phyloP scores from a whole-genome alignment of 495 filamentous ascomycete genomes.

The Penicillium simplicissimum region DNA sequence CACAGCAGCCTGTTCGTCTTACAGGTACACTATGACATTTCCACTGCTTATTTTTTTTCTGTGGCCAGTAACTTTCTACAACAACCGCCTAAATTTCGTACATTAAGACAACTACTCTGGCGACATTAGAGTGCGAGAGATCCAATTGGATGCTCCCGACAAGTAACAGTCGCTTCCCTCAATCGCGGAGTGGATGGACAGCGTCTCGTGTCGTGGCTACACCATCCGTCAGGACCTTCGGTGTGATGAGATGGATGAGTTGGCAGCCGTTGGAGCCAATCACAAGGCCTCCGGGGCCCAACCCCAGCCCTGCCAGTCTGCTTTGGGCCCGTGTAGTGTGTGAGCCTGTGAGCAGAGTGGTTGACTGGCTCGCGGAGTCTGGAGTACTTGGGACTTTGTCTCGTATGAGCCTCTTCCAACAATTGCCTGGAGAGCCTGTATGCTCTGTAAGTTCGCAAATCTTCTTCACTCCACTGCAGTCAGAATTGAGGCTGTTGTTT shows the following conservation, averaged over 20 bases:
- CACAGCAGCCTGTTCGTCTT: conserved; percentile 14
- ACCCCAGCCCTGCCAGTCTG: background rate
- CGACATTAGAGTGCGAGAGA: background rate
- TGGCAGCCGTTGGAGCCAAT: conserved; percentile 34
- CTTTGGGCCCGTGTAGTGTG: background rate
- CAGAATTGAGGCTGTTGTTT: background rate
- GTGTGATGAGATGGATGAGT: conserved; percentile 32
- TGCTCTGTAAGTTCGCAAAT: background rate
- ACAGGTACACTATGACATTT: background rate
- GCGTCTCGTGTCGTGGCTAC: background rate
- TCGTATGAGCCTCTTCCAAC: background rate
- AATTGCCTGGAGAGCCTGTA: no score
- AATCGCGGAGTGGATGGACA: background rate
- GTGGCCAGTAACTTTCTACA: background rate
- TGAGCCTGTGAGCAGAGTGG: background rate
- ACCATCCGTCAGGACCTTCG: background rate
- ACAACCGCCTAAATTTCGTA: no score
- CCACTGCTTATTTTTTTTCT: background rate
- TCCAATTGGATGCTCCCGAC: background rate
- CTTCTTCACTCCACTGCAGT: background rate
- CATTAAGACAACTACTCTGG: no score
- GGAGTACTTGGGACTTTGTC: background rate
- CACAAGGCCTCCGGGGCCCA: conserved; percentile 14
- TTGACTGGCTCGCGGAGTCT: background rate
- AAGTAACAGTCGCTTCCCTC: background rate